Base-by-base conservation (phyloP, 176 grass and related monocot species). In the Canna indica region DNA sequence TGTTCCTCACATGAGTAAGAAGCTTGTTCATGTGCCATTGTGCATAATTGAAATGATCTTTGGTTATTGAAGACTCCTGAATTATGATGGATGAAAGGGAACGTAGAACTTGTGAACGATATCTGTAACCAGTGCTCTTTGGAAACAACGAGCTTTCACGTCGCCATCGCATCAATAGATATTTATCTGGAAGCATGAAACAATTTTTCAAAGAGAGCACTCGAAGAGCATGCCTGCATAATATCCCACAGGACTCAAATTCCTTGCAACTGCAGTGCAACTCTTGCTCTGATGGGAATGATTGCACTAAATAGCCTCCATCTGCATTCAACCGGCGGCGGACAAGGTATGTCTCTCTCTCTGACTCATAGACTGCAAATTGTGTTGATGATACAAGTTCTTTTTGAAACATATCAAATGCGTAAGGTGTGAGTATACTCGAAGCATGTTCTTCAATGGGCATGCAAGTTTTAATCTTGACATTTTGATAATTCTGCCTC, bases 191-290 rank as follows among this genome's bases (percentile, higher is more conserved):
- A 13, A 86, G 46, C 10, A 74, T 29, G 53, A 86, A 86, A 61
- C 75, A 81, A 75, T 86, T 86, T 33, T 86, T 86, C 59, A 86
- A 70, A 22, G 78, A 86, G 39, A 85, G 76, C 22, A 86, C 79
- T 61, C 78, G 65, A 70, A 86, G 73, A 56, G 69, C 53, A 64
- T 86, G 83, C 4, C 64, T 73, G 76, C 83, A 86, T 62, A 86
- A 64, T 31, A 81, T 73, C 3, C 83, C 79, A 59, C 31, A 53
- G 72, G 52, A 78, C 45, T 86, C 83, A 1, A 86, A 86, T 39
- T 70, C 83, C 20, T 78, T 86, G 70, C 83, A 86, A 30, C 74
- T 86, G 79, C 79, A 86, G 41, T 47, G 69, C 22, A 86, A 32
- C 41, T 81, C 77, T 68, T 86, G 69, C 59, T 38, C 76, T 28